Base-by-base conservation (phyloP, 257 asterid species). In the Solanum chiquidenum region DNA sequence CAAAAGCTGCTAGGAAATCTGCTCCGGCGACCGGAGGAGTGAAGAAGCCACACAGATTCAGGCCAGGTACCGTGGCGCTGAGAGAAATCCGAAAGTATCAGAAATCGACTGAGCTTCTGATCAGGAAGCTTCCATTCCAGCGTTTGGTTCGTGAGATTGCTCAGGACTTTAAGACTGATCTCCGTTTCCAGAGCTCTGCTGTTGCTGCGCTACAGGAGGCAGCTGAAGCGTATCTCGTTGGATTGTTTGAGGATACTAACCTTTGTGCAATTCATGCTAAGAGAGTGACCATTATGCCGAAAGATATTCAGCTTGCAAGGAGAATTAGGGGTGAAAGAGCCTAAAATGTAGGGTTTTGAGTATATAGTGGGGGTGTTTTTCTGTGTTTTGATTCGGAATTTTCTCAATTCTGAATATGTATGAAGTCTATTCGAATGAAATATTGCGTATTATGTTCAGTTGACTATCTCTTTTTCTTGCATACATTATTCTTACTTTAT, bases 21-120 rank as follows among this genome's bases (percentile, higher is more conserved):
- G 92, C 92, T 37, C 92, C 91, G 25, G 91, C 92, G 0, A 90
- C 90, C 0, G 90, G 92, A 25, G 92, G 92, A 38, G 92, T 90
- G 86, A 90, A 90, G 91, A 90, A 90, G 85, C 92, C 92, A 13
- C 91, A 90, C 55, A 83, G 92, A 18, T 90, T 87, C 77, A 86
- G 91, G 29, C 92, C 91, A 0, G 92, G 91, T 13, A 89, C 92
- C 0, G 91, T 90, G 0, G 92, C 92, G 0, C 89, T 90, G 3
- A 89, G 92, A 11, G 91, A 90, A 71, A 90, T 90, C 76, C 82
- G 92, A 4, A 90, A 90, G 90, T 90, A 90, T 55, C 92, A 89
- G 86, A 87, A 89, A 64, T 89, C 91, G 1, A 90, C 92, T 20
- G 91, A 90, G 68, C 72, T 90, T 20, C 16, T 88, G 31, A 88